Base-by-base conservation (phyloP, 495 filamentous ascomycete species). In the Aspergillus hancockii region DNA sequence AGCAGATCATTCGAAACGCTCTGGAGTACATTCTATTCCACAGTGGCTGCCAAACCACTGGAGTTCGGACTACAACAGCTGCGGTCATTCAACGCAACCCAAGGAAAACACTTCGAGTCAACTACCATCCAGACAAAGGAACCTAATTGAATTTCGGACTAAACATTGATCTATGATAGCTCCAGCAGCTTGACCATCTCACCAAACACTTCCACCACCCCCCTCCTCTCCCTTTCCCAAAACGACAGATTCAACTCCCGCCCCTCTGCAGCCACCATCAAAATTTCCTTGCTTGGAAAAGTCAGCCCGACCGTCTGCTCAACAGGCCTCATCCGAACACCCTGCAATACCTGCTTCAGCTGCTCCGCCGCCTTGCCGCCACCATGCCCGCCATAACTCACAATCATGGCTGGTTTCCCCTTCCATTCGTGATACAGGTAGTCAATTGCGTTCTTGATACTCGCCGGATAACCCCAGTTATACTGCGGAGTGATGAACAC, bases 371-470 rank as follows among this genome's bases (percentile, higher is more conserved):
- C 72, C 53, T 75, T 77, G 30, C 66, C 67, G 36, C 83, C 83
- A 18, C 82, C 81, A 47, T 73, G 54, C 0, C 77, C 72, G 4
- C 84, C 84, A 70, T 85, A 86, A 54, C 71, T 80, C 14, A 87
- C 76, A 58, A 86, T 76, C 54, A 70, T 72, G 19, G 79, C 79
- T 0, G 83, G 79, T 68, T 87, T 87, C 28, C 79, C 81, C 54
- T 67, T 76, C 84, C 84, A 87, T 65, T 88, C 84, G 60, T 83
- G 63, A 46, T 73, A 71, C 0, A 88, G 74, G 63, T 85, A 86
- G 64, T 88, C 84, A 49, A 88, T 78, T 16, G 85, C 85, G 64
- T 87, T 86, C 72, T 87, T 87, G 45, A 84, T 60, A 30, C 74
- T 79, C 0, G 82, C 84, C 0, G 83, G 74, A 38, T 81, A 71